Evolutionary conservation across 1,284 basidiomycete genomes (phyloP).

Genomic region (Porphyrellus sp.): DNA sequence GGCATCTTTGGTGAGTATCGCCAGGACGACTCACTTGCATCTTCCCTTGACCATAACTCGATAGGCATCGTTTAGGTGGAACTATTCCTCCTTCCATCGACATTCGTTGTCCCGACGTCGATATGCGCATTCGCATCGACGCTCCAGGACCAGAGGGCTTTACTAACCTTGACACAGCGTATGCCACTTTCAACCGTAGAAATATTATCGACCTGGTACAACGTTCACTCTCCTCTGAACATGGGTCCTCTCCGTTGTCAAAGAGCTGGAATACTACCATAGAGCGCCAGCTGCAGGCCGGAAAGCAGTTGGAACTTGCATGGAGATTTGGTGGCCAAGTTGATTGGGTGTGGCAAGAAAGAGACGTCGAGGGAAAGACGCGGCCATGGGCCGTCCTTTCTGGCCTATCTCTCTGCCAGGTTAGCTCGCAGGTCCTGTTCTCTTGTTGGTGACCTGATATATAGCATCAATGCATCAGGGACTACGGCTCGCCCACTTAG

Average conservation of each 20-base stretch:
- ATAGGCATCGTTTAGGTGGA: conserved; percentile 62
- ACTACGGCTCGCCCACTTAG: conserved; percentile 55
- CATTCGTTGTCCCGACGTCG: conserved; percentile 36
- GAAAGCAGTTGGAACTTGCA: conserved; percentile 65
- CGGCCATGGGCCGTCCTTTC: conserved; percentile 72
- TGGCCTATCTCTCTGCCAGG: conserved; percentile 69
- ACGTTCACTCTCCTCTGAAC: conserved; percentile 48
- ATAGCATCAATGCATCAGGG: conserved; percentile 38
- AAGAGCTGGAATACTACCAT: conserved; percentile 63
- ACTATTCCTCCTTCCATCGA: conserved; percentile 44
- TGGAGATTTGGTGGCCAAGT: conserved; percentile 71
- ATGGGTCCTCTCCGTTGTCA: conserved; percentile 8
- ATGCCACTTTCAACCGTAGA: conserved; percentile 51
- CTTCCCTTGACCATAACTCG: conserved; percentile 4
- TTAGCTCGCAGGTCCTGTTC: conserved; percentile 24
- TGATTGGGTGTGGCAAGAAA: conserved; percentile 78
- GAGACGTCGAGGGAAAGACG: conserved; percentile 58
- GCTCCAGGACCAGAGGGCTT: conserved; percentile 20
- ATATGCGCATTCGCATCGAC: conserved; percentile 38
- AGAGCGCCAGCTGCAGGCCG: conserved; percentile 49
- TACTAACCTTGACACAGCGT: conserved; percentile 32
- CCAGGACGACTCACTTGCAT: not conserved
- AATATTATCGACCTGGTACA: conserved; percentile 62
- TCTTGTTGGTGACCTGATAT: conserved; percentile 9
- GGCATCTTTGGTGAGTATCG: conserved; percentile 65